Base-by-base conservation (phyloP, 1,284 basidiomycete species). In the Malassezia sympodialis region DNA sequence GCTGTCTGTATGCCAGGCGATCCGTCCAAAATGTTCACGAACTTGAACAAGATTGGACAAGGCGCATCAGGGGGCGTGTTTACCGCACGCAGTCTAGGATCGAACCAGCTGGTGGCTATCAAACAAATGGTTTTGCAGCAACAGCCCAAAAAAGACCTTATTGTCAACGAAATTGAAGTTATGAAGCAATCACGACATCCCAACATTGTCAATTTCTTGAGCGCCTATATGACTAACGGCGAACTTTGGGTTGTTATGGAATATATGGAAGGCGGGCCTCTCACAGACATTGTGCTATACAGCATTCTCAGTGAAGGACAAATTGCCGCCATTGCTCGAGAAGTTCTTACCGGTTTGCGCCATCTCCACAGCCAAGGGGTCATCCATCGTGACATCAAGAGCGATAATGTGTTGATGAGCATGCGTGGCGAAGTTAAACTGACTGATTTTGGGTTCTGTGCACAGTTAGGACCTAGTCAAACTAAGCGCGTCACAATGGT, bases 91-190 rank as follows among this genome's bases (percentile, higher is more conserved):
- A 90, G 96, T 77, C 85, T 91, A 56, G 90, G 90, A 42, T 88
- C 87, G 26, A 93, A 93, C 75, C 70, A 88, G 42, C 87, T 85
- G 4, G 94, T 99, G 27, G 94, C 94, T 27, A 98, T 99, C 81
- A 99, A 98, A 78, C 93, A 98, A 78, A 98, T 98, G 94, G 93
- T 98, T 79, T 81, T 99, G 30, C 90, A 96, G 77, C 96, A 96
- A 78, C 94, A 98, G 75, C 94, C 93, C 31, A 98, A 98, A 81
- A 96, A 96, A 78, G 93, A 98, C 74, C 81, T 98, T 49, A 98
- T 99, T 79, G 96, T 99, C 79, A 99, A 99, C 78, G 94, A 99
- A 77, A 96, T 98, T 63, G 83, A 96, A 64, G 91, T 96, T 73
- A 96, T 98, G 93, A 87, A 90, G 41, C 86, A 90, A 44, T 90